Conservation (phyloP, 805 yeast species). For the Saturnispora serradocipensis region DNA sequence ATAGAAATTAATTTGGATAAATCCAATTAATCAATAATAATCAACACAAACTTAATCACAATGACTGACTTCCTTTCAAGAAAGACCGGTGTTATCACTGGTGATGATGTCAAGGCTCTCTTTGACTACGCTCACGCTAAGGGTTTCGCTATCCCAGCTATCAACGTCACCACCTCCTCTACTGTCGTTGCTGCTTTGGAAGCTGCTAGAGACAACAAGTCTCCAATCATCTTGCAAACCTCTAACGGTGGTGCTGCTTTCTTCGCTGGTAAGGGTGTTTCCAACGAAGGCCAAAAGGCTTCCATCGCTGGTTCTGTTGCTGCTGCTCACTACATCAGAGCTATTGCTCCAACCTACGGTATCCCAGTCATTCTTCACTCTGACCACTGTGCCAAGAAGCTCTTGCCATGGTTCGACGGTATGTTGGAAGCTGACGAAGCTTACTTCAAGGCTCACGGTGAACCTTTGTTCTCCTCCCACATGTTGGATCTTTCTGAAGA, state of each 20-base stretch:
- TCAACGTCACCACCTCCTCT: slow-evolving; percentile 95
- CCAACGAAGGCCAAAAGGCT: slow-evolving; percentile 87
- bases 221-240: slow-evolving; percentile 94
- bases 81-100: slow-evolving; percentile 97
- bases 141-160: slow-evolving; percentile 96
- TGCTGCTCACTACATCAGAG: slow-evolving; percentile 95
- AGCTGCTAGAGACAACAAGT: slow-evolving; percentile 89
- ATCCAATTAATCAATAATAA: not conserved
- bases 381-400: slow-evolving; percentile 98
- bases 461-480: slow-evolving; percentile 97
- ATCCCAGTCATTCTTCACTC: slow-evolving; percentile 96
- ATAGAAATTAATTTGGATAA: not conserved
- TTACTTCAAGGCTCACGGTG: slow-evolving; percentile 76
- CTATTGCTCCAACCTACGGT: slow-evolving; percentile 94
- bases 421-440: slow-evolving; percentile 95
- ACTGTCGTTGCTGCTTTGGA: slow-evolving; percentile 95
- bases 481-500: slow-evolving; percentile 98
- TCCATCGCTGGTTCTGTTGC: slow-evolving; percentile 92
- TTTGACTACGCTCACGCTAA: slow-evolving; percentile 90
- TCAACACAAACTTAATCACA: not conserved
- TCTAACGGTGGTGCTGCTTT: slow-evolving; percentile 99
- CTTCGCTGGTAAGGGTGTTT: slow-evolving; percentile 99
- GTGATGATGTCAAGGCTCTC: slow-evolving; percentile 84
- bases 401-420: slow-evolving; percentile 98
- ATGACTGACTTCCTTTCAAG: slow-evolving; percentile 64